Percentiles rank a stretch among this genome's conserved stretches.
These are phyloP conservation scores for Leishmania aethiopica DNA, from an alignment of 208 protist genomes.

Conservation along the genomic window DNA sequence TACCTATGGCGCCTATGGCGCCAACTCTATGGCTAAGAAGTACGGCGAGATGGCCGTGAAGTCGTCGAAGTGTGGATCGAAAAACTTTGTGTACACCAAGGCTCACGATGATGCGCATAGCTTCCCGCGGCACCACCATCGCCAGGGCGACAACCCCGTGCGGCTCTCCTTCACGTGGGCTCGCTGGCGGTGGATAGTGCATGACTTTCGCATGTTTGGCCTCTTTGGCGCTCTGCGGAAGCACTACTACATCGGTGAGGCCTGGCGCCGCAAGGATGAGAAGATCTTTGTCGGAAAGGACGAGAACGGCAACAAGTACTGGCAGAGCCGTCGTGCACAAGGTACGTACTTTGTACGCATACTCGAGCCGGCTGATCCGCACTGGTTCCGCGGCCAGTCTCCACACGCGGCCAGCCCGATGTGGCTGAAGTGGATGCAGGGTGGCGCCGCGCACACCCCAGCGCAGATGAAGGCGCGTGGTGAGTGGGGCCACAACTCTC, in stretches of 20 bases:
- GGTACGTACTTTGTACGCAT: slow-evolving; percentile 65
- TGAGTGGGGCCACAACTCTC: slow-evolving; percentile 88
- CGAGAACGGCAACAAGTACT: slow-evolving; percentile 93
- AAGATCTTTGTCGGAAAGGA: slow-evolving; percentile 93
- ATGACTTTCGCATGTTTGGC: slow-evolving; percentile 93
- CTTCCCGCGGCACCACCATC: slow-evolving; percentile 79
- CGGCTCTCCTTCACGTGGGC: slow-evolving; percentile 68
- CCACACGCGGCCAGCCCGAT: slow-evolving; percentile 65
- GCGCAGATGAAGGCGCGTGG: slow-evolving; percentile 88
- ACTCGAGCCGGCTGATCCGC: slow-evolving; percentile 79
- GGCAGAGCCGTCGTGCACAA: slow-evolving; percentile 61
- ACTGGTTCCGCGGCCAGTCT: slow-evolving; percentile 87
- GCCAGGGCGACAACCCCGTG: slow-evolving; percentile 81
- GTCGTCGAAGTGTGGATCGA: slow-evolving; percentile 74
- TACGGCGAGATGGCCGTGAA: slow-evolving; percentile 73
- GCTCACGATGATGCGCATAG: slow-evolving; percentile 71
- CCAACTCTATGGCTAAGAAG: slow-evolving; percentile 68
- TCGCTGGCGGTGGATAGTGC: slow-evolving; percentile 82
- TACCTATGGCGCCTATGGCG: slow-evolving; percentile 67
- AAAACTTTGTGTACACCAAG: slow-evolving; percentile 87
- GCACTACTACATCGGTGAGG: slow-evolving; percentile 89
- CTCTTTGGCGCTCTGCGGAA: slow-evolving; percentile 69
- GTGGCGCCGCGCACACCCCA: slow-evolving; percentile 81
- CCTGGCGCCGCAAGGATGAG: slow-evolving; percentile 89
- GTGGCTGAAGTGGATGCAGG: slow-evolving; percentile 89